A percentile compares a stretch with the other conserved stretches of the same genome.
Evolutionary conservation across 345 rosid genomes (phyloP).

Genomic region (Corchorus olitorius): DNA sequence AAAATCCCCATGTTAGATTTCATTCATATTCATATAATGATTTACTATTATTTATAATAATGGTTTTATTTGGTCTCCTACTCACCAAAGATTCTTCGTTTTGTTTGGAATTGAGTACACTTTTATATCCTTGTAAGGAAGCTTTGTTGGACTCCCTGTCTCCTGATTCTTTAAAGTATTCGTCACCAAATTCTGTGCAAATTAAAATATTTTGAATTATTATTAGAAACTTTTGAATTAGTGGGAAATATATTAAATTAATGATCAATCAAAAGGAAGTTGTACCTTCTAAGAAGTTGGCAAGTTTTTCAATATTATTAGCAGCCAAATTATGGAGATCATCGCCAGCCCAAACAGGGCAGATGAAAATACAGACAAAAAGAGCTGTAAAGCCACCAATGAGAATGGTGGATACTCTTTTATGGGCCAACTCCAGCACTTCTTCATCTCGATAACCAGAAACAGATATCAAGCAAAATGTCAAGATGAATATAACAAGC

Average conservation of each 20-base stretch:
- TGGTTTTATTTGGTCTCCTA: neutral
- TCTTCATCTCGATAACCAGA: constrained; percentile 66
- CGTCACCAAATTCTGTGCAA: constrained; percentile 61
- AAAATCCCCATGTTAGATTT: neutral
- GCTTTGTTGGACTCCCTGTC: constrained; percentile 33
- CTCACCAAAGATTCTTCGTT: constrained; percentile 77
- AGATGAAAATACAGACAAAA: constrained; percentile 48
- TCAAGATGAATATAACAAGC: constrained; percentile 67
- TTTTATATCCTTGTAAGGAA: constrained; percentile 49
- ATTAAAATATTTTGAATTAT: neutral
- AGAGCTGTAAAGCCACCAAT: constrained; percentile 60
- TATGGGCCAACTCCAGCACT: constrained; percentile 50
- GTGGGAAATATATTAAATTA: neutral
- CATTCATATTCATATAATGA: no score
- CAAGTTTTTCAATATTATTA: constrained; percentile 55
- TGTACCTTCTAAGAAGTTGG: constrained; percentile 59
- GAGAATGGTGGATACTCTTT: constrained; percentile 61
- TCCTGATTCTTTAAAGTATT: constrained; percentile 37
- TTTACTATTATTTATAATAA: no score
- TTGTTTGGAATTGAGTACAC: constrained; percentile 60
- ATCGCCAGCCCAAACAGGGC: constrained; percentile 73
- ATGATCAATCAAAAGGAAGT: neutral
- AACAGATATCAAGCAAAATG: constrained; percentile 69
- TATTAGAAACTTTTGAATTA: neutral
- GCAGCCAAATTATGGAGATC: constrained; percentile 62